Conservation (phyloP, 768 basidiomycete genomes). For the Mycena albidolilacea region DNA sequence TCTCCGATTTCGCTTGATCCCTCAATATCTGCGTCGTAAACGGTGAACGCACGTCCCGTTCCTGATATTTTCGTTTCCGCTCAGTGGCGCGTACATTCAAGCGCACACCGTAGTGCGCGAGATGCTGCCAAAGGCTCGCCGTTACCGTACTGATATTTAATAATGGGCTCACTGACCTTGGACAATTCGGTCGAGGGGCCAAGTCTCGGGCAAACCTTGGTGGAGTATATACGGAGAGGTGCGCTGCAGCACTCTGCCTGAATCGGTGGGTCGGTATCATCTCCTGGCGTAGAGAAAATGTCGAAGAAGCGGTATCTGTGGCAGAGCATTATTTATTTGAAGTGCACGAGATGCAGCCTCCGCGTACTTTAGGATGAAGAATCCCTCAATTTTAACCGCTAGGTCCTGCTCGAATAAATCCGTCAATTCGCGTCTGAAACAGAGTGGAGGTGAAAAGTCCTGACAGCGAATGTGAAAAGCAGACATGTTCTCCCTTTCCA, state of each 20-base stretch:
- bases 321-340: too few species aligned
- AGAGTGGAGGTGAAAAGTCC: constrained; percentile 27
- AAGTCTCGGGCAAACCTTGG: constrained; percentile 61
- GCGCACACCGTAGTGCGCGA: constrained; percentile 70
- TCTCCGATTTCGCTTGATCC: constrained; percentile 4
- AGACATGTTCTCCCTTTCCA: constrained; percentile 68
- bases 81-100: constrained; percentile 73
- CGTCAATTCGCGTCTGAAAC: not conserved
- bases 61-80: constrained; percentile 63
- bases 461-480: constrained; percentile 76
- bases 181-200: constrained; percentile 59
- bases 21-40: constrained; percentile 22
- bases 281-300: constrained; percentile 46
- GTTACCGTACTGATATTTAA: not conserved
- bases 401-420: constrained; percentile 67
- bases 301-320: constrained; percentile 57
- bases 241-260: constrained; percentile 60
- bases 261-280: constrained; percentile 45
- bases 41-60: constrained; percentile 2
- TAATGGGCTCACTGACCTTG: constrained; percentile 48
- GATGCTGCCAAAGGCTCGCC: constrained; percentile 50
- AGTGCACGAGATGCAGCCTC: too few species aligned
- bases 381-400: constrained; percentile 78
- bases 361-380: constrained; percentile 63
- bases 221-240: constrained; percentile 58